Base-by-base conservation (phyloP, 176 grass and related monocot species). In the Oryza meridionalis region DNA sequence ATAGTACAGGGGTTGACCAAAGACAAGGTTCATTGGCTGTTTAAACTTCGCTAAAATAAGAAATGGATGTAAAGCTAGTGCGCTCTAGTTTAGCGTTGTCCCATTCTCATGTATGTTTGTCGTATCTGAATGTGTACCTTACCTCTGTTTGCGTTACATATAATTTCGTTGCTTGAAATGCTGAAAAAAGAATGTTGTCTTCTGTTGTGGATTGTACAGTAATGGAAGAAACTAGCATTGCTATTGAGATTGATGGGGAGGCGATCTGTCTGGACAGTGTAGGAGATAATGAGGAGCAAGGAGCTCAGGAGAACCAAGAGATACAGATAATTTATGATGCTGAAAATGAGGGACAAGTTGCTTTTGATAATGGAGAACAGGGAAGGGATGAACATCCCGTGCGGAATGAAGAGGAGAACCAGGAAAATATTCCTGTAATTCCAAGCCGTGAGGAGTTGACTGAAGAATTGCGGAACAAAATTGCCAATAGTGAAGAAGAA, bases 401-500 rank as follows among this genome's bases (percentile, higher is more conserved):
- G 63, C 78, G 65, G 40, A 86, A 85, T 83, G 77, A 76, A 29
- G 85, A 81, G 15, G 87, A 87, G 27, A 49, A 84, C 6, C 84
- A 53, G 16, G 86, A 84, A 47, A 81, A 95, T 81, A 82, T 3
- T 80, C 79, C 76, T 53, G 33, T 73, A 67, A 78, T 92, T 29
- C 82, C 84, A n/a, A 95, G 47, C 71, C 81, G 80, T 27, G 88
- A 92, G 65, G 90, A 95, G 69, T 83, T 90, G 44, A 92, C 85
- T 45, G 90, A 95, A 82, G 93, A 92, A 67, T 88, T 95, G 59
- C 82, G 84, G 11, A 91, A 78, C 67, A 89, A 82, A 87, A 69
- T 90, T 42, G 86, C 88, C 12, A 81, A 95, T 73, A 95, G 93
- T 44, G 94, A 96, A 84, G 91, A 96, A 78, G 91, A 96, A 78